Conservation (phyloP, 139 green algal genomes). For the Coelastrella sp. region DNA sequence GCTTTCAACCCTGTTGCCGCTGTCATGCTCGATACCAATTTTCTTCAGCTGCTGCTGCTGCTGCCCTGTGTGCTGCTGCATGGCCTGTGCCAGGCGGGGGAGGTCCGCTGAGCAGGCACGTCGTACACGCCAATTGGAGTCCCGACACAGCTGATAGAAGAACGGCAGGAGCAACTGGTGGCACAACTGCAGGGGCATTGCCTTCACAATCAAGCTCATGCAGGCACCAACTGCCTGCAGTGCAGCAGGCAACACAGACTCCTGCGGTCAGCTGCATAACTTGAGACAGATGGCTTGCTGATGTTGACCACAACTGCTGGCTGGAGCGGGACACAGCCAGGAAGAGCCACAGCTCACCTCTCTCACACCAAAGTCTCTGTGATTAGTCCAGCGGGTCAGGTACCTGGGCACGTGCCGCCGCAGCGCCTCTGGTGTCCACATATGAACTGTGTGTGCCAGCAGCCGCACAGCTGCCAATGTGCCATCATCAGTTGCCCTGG, state of each 20-base stretch:
- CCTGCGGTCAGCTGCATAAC: not conserved
- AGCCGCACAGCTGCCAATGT: constrained; percentile 35
- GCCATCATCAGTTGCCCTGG: constrained; percentile 28
- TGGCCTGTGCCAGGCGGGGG: constrained; percentile 27
- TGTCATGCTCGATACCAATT: too few relatives aligned
- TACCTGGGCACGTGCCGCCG: constrained; percentile 23
- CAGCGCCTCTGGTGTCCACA: constrained; percentile 38
- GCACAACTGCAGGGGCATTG: constrained; percentile 25
- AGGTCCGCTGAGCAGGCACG: constrained; percentile 37
- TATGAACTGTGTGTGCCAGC: constrained; percentile 25
- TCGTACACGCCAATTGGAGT: constrained; percentile 47
- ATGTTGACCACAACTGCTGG: not conserved
- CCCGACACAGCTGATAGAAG: constrained; percentile 43
- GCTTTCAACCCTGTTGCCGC: constrained; percentile 2
- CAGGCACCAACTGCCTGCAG: constrained; percentile 31
- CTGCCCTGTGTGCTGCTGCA: constrained; percentile 39
- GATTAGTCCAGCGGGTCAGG: constrained; percentile 38
- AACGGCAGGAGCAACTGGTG: constrained; percentile 37
- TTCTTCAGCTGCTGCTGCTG: constrained; percentile 20
- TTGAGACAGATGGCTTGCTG: not conserved
- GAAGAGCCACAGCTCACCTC: constrained; percentile 23
- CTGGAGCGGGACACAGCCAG: too few relatives aligned
- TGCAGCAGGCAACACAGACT: not conserved
- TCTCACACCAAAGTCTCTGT: constrained; percentile 42
- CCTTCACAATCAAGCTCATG: constrained; percentile 38